Evolutionary conservation across 106 monocot species (phyloP).

Genomic region (Allium cepa): DNA sequence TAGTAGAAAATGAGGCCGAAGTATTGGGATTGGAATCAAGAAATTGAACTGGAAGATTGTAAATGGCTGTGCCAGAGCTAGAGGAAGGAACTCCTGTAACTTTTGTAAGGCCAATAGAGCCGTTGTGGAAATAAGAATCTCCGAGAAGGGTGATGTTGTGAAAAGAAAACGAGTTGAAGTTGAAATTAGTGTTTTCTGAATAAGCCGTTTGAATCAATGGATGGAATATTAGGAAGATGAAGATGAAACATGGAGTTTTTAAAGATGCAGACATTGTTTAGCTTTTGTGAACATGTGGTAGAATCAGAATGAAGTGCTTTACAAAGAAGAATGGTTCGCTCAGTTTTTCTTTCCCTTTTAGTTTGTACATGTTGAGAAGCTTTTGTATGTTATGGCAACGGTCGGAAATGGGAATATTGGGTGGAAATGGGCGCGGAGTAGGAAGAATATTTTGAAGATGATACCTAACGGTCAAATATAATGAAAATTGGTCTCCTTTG

Average conservation of each 20-base stretch:
- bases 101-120: constrained; percentile 47
- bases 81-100: constrained; percentile 45
- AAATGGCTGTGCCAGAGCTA: constrained; percentile 34
- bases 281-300: no score
- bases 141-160: constrained; percentile 74
- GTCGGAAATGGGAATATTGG: no score
- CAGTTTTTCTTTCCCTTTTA: no score
- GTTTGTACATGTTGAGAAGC: no score
- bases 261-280: background rate
- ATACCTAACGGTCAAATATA: no score
- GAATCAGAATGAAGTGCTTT: no score
- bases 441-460: no score
- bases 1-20: constrained; percentile 57
- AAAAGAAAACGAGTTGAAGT: constrained; percentile 39
- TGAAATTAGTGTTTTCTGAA: constrained; percentile 11
- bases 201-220: background rate
- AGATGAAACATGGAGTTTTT: constrained; percentile 1
- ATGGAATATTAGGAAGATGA: constrained; percentile 4
- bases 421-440: no score
- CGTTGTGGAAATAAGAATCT: constrained; percentile 53
- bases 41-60: constrained; percentile 41
- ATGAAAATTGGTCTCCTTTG: no score
- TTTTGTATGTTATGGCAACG: no score
- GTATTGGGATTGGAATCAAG: constrained; percentile 18
- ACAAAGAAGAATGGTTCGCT: no score